Percentiles rank a stretch among this genome's conserved stretches.
Conservation (phyloP, 495 filamentous ascomycete genomes). For the Talaromyces liani region DNA sequence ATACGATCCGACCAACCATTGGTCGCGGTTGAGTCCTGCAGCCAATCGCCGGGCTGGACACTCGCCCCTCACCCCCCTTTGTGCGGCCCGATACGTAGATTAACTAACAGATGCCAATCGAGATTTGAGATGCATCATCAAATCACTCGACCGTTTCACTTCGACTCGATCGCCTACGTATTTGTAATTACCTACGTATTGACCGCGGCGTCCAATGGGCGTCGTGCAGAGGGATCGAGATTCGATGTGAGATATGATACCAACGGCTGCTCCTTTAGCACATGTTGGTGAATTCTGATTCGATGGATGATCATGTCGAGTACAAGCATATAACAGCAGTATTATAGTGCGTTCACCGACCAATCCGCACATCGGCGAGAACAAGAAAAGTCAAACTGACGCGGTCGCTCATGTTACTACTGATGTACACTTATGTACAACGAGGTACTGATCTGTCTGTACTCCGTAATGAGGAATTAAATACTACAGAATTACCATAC, state of each 20-base stretch:
- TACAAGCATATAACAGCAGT: not conserved
- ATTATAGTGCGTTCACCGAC: not conserved
- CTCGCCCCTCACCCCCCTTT: not conserved
- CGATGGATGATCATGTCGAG: not conserved
- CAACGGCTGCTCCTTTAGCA: not conserved
- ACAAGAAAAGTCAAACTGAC: not conserved
- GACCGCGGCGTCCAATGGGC: not conserved
- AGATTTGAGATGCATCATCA: slow-evolving; percentile 3
- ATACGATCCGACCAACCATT: not conserved
- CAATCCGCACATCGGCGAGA: not conserved
- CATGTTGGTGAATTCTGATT: not conserved
- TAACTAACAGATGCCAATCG: not conserved
- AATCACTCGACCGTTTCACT: not conserved
- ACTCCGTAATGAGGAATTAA: not conserved
- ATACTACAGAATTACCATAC: not conserved
- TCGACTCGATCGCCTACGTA: not conserved
- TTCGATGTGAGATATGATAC: not conserved
- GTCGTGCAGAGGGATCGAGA: not conserved
- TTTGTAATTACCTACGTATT: not conserved
- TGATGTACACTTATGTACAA: not conserved
- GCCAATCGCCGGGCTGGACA: not conserved
- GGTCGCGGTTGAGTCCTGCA: not conserved
- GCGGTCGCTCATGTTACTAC: not conserved
- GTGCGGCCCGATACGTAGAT: not conserved
- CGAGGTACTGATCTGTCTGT: not conserved